These are phyloP conservation scores for Ganoderma lucidum DNA, from an alignment of 1,284 basidiomycete genomes.

Conservation along the genomic window DNA sequence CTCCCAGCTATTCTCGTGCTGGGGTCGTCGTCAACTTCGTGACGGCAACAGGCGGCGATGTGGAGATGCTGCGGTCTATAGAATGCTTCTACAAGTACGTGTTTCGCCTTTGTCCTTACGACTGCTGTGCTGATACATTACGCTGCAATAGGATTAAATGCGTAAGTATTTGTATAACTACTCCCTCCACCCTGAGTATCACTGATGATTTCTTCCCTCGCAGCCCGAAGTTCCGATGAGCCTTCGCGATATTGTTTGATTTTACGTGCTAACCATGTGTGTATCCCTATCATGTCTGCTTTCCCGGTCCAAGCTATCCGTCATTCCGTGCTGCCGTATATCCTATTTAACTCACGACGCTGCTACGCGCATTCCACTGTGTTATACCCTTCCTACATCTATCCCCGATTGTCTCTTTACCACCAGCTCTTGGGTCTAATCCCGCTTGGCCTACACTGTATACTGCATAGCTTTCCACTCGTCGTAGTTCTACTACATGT, in stretches of 20 bases:
- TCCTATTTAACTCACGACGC: constrained; percentile 52
- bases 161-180: constrained; percentile 55
- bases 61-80: constrained; percentile 97
- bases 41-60: constrained; percentile 95
- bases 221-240: constrained; percentile 89
- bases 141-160: constrained; percentile 78
- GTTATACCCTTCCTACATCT: constrained; percentile 71
- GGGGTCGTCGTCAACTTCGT: constrained; percentile 96
- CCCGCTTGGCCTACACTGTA: constrained; percentile 68
- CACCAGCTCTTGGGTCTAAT: constrained; percentile 55
- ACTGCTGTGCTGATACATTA: constrained; percentile 23
- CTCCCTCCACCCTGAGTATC: neutral
- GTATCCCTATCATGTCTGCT: constrained; percentile 78
- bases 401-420: constrained; percentile 73
- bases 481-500: constrained; percentile 50
- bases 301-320: constrained; percentile 45
- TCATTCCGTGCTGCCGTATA: constrained; percentile 42
- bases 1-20: constrained; percentile 80
- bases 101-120: neutral
- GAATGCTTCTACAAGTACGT: constrained; percentile 94
- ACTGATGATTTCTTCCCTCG: constrained; percentile 27
- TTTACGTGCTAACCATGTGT: constrained; percentile 56
- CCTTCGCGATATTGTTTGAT: constrained; percentile 86
- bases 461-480: constrained; percentile 62
- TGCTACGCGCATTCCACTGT: constrained; percentile 49